Evolutionary conservation across 2,329 filamentous ascomycete species (phyloP), one percentile per base, ranked within the genome.

Genomic region (Neofusicoccum parvum): DNA sequence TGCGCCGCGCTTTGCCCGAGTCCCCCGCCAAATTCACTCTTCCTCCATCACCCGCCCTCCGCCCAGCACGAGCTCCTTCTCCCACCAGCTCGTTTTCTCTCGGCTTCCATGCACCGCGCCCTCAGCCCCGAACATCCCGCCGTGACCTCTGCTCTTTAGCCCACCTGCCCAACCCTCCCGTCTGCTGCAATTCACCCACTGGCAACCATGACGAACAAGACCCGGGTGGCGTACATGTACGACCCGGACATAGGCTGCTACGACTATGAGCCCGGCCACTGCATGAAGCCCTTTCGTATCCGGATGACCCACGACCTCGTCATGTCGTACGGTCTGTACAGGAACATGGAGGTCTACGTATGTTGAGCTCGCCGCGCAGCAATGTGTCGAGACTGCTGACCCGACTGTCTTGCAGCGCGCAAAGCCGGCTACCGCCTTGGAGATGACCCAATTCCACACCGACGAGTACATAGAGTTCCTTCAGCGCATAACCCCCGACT

Each of bases 271-370:
- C 90, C 92, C 80, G 94, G 92, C 11, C 95, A 99, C 82, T 95
- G 95, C 23, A 99, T 99, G 95, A 99, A 99, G 78, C 95, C 95
- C 67, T 99, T 94, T 94, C 92, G 95, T 46, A 82, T 99, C 69
- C 97, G 94, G 15, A 85, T 99, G 65, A 96, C 95, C 66, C 98
- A 99, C 78, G 92, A 95, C 72, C 87, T 99, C 50, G 92, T 99
- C 70, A 90, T 96, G 76, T 91, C 93, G 1, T 98, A 98, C 77
- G 95, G 95, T 70, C 92, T 99, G 86, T 93, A 96, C 72, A 91
- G 94, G 73, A 93, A 92, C 68, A 98, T 99, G 95, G 93, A 98
- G 79, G 90, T 94, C 69, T 97, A 96, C 86, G 92, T 62, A 87
- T 94, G 34, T 88, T 86, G 90, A 15, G 94, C 94, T 39, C 94